phyloP scores from a whole-genome alignment of 1,139 yeast species.

The Pneumocystis wakefieldiae region DNA sequence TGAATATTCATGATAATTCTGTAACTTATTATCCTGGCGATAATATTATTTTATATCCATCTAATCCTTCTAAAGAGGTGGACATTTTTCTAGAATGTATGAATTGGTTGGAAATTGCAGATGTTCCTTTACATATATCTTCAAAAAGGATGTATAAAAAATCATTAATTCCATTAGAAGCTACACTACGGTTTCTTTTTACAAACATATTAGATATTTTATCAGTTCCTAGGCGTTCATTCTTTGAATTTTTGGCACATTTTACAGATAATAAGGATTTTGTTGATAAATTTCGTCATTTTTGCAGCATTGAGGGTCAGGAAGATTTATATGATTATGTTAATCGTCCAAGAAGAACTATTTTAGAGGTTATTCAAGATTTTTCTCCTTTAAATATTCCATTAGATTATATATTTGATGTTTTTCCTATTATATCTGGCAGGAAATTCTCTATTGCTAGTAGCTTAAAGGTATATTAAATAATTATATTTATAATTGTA shows the following conservation, averaged over 20 bases:
- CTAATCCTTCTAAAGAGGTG: constrained; percentile 51
- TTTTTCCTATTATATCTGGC: constrained; percentile 66
- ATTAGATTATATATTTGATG: constrained; percentile 52
- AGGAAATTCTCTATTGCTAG: constrained; percentile 76
- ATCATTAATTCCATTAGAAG: constrained; percentile 29
- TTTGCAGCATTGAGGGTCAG: constrained; percentile 48
- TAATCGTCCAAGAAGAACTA: constrained; percentile 76
- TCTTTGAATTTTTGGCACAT: constrained; percentile 47
- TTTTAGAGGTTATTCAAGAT: constrained; percentile 69
- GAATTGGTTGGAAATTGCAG: constrained; percentile 60
- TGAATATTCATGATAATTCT: neutral
- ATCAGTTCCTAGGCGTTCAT: constrained; percentile 71
- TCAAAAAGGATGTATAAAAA: constrained; percentile 1
- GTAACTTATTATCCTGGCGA: constrained; percentile 59
- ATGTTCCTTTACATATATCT: constrained; percentile 28
- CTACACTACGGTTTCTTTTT: constrained; percentile 57
- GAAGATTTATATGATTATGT: constrained; percentile 75
- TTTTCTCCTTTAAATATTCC: constrained; percentile 65
- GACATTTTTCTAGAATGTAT: constrained; percentile 51
- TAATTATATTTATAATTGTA: neutral
- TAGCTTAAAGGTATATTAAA: neutral
- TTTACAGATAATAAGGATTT: constrained; percentile 58
- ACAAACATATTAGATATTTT: constrained; percentile 68
- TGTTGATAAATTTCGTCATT: constrained; percentile 57
- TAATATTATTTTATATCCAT: constrained; percentile 59